phyloP scores from a whole-genome alignment of 108 stramenopile genomes.

The Cyclotella distinguenda region DNA sequence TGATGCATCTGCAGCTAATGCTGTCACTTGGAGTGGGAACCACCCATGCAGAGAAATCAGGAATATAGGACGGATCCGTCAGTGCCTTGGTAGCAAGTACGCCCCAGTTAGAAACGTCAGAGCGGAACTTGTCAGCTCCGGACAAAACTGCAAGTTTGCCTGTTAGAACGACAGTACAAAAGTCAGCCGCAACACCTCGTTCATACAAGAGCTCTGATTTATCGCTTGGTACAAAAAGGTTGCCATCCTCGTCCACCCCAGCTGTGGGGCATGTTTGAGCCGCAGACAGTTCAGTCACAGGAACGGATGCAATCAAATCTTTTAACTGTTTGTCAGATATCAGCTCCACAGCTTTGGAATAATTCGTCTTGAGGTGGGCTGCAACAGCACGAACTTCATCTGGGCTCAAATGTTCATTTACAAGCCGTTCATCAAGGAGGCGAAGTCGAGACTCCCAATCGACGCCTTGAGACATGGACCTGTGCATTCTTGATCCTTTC shows the following conservation, averaged over 20 bases:
- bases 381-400: slow-evolving; percentile 81
- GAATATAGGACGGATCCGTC: slow-evolving; percentile 51
- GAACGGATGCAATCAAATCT: slow-evolving; percentile 59
- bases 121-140: slow-evolving; percentile 82
- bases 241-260: slow-evolving; percentile 21
- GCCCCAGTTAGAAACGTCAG: slow-evolving; percentile 86
- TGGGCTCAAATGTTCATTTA: slow-evolving; percentile 66
- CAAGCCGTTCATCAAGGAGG: slow-evolving; percentile 80
- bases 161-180: slow-evolving; percentile 76
- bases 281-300: slow-evolving; percentile 55
- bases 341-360: slow-evolving; percentile 54
- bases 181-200: slow-evolving; percentile 59
- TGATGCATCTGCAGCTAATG: slow-evolving; percentile 75
- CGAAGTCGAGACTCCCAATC: slow-evolving; percentile 75
- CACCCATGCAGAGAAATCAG: slow-evolving; percentile 89
- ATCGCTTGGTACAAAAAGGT: slow-evolving; percentile 47
- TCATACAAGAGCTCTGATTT: slow-evolving; percentile 66
- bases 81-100: slow-evolving; percentile 79
- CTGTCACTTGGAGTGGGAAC: slow-evolving; percentile 29
- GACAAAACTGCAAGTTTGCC: slow-evolving; percentile 86
- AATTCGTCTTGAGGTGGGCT: slow-evolving; percentile 80
- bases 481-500: slow-evolving; percentile 1
- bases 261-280: slow-evolving; percentile 31
- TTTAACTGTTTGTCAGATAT: slow-evolving; percentile 68
- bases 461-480: slow-evolving; percentile 10